phyloP scores from a whole-genome alignment of 139 green algal genomes.

The Chlorella ohadii region DNA sequence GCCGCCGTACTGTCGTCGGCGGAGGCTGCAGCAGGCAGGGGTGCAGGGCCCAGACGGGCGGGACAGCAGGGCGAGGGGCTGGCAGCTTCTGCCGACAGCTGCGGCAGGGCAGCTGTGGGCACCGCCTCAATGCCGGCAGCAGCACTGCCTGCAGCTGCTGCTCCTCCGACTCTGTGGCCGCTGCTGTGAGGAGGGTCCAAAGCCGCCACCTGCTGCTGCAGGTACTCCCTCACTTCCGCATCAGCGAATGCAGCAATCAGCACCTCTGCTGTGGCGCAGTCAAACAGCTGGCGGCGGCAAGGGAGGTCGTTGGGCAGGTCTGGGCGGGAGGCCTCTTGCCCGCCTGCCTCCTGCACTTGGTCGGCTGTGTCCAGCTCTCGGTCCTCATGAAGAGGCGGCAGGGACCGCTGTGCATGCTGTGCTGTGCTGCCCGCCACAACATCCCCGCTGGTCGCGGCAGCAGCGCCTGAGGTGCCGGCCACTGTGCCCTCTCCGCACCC shows the following conservation, averaged over 20 bases:
- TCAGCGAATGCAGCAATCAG: conserved; percentile 3
- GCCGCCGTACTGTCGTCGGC: no score
- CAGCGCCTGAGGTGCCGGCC: no score
- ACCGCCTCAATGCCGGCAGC: no score
- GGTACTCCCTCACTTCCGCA: neutral
- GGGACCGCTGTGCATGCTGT: no score
- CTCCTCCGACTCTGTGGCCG: neutral
- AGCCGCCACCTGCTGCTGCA: neutral
- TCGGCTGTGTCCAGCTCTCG: neutral
- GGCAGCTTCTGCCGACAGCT: neutral
- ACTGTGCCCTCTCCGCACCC: no score
- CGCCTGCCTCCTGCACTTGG: neutral
- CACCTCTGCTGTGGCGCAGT: neutral
- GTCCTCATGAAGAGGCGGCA: neutral
- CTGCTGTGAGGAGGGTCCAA: neutral
- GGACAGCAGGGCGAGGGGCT: neutral
- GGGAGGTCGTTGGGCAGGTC: no score
- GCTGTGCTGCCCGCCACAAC: no score
- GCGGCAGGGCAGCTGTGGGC: neutral
- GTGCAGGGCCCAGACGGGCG: no score
- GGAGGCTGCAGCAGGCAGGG: no score
- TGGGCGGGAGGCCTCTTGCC: neutral
- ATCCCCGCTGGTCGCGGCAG: no score
- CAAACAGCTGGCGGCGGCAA: neutral
- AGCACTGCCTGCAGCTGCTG: no score